These are phyloP conservation scores for Candida michaelii DNA, from an alignment of 805 yeast genomes.

Conservation along the genomic window DNA sequence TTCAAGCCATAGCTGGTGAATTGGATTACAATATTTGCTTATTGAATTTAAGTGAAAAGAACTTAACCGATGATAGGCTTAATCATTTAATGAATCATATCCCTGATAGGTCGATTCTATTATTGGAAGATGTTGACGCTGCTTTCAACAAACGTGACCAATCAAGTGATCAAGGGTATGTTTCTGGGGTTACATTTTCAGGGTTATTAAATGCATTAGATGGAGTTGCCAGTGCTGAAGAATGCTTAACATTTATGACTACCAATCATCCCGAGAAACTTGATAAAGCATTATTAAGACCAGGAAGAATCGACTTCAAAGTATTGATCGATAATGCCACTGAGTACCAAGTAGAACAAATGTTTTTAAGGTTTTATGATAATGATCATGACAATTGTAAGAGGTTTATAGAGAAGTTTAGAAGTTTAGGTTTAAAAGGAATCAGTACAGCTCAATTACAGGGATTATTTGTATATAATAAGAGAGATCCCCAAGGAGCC, in stretches of 20 bases:
- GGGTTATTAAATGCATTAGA: slow-evolving; percentile 92
- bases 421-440: slow-evolving; percentile 42
- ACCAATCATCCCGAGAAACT: slow-evolving; percentile 94
- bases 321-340: slow-evolving; percentile 86
- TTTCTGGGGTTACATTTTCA: slow-evolving; percentile 90
- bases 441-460: slow-evolving; percentile 94
- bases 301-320: slow-evolving; percentile 91
- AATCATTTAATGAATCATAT: slow-evolving; percentile 96
- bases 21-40: slow-evolving; percentile 94
- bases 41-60: slow-evolving; percentile 83
- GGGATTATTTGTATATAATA: slow-evolving; percentile 91
- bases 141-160: slow-evolving; percentile 86
- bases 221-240: slow-evolving; percentile 97
- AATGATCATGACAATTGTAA: slow-evolving; percentile 55
- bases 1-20: slow-evolving; percentile 96
- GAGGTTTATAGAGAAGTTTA: slow-evolving; percentile 46
- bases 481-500: slow-evolving; percentile 77
- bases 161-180: slow-evolving; percentile 71
- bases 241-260: slow-evolving; percentile 95
- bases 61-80: slow-evolving; percentile 89
- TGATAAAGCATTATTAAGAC: slow-evolving; percentile 91
- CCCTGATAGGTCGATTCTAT: slow-evolving; percentile 81
- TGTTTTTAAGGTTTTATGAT: slow-evolving; percentile 88
- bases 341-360: slow-evolving; percentile 68
- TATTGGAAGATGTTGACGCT: slow-evolving; percentile 93